Evolutionary conservation across 1,284 basidiomycete genomes (phyloP).

Genomic region (Athelia sp.): DNA sequence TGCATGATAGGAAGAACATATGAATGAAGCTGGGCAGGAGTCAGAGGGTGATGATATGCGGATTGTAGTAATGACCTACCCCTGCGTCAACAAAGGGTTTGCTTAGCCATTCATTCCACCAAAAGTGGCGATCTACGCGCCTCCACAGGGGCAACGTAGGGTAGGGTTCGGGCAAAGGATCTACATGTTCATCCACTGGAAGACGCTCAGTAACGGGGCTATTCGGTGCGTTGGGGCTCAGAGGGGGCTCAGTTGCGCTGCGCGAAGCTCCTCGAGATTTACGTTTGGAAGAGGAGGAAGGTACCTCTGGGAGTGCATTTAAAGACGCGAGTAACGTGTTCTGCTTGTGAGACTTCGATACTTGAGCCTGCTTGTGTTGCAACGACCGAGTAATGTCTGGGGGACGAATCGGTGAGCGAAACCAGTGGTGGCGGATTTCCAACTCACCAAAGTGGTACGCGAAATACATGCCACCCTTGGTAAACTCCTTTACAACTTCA

Average conservation of each 20-base stretch:
- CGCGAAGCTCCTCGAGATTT: neutral
- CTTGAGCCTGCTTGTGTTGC: constrained; percentile 71
- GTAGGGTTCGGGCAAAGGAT: constrained; percentile 63
- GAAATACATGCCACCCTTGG: constrained; percentile 79
- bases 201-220: neutral
- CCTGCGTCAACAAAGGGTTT: constrained; percentile 74
- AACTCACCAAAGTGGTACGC: constrained; percentile 68
- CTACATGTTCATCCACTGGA: constrained; percentile 35
- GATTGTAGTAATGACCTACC: constrained; percentile 32
- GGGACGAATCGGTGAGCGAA: neutral
- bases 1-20: constrained; percentile 88
- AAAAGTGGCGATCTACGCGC: constrained; percentile 77
- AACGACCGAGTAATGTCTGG: constrained; percentile 74
- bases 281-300: neutral
- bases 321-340: constrained; percentile 53
- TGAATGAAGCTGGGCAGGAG: constrained; percentile 54
- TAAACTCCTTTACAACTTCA: constrained; percentile 65
- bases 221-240: constrained; percentile 5
- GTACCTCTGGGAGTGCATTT: constrained; percentile 32
- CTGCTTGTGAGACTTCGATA: constrained; percentile 48
- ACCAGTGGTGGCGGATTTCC: neutral
- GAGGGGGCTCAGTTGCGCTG: neutral
- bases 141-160: constrained; percentile 77
- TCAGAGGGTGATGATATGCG: no score
- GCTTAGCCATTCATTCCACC: constrained; percentile 86